phyloP scores from a whole-genome alignment of 352 stramenopile species.

The Phytophthora nicotianae region DNA sequence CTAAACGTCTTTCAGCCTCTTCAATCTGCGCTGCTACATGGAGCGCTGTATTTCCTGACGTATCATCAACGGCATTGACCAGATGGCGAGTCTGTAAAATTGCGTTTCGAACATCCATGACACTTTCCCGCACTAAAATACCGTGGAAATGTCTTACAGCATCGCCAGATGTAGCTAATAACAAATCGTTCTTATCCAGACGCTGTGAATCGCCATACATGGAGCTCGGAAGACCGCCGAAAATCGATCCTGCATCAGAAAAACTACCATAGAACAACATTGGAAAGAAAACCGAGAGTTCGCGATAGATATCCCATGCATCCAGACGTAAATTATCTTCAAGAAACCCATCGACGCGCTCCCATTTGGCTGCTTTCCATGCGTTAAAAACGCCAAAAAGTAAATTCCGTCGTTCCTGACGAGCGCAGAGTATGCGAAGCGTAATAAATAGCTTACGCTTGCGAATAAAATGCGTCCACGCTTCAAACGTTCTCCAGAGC shows the following conservation, averaged over 20 bases:
- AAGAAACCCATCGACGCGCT: conserved; percentile 59
- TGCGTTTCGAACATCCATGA: conserved; percentile 56
- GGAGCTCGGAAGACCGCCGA: conserved; percentile 49
- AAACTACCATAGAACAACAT: conserved; percentile 72
- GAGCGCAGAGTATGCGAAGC: conserved; percentile 47
- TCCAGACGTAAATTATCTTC: conserved; percentile 61
- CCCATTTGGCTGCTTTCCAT: conserved; percentile 73
- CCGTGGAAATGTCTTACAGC: conserved; percentile 55
- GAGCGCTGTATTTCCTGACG: conserved; percentile 61
- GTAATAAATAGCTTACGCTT: conserved; percentile 59
- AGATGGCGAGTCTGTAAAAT: conserved; percentile 57
- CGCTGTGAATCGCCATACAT: conserved; percentile 2
- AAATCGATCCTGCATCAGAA: conserved; percentile 60
- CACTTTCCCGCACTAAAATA: conserved; percentile 48
- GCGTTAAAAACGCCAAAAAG: conserved; percentile 55
- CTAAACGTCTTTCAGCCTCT: conserved; percentile 48
- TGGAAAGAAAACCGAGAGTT: conserved; percentile 56
- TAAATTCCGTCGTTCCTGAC: conserved; percentile 43
- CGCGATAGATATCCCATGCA: conserved; percentile 62
- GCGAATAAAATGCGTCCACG: conserved; percentile 52
- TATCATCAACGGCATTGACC: conserved; percentile 56
- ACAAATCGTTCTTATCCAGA: conserved; percentile 7
- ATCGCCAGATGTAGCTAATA: conserved; percentile 17
- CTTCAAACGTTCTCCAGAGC: conserved; percentile 47
- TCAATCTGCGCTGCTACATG: conserved; percentile 62